These are phyloP conservation scores for Elsinoe batatas DNA, from an alignment of 2,329 filamentous ascomycete genomes.

Conservation along the genomic window DNA sequence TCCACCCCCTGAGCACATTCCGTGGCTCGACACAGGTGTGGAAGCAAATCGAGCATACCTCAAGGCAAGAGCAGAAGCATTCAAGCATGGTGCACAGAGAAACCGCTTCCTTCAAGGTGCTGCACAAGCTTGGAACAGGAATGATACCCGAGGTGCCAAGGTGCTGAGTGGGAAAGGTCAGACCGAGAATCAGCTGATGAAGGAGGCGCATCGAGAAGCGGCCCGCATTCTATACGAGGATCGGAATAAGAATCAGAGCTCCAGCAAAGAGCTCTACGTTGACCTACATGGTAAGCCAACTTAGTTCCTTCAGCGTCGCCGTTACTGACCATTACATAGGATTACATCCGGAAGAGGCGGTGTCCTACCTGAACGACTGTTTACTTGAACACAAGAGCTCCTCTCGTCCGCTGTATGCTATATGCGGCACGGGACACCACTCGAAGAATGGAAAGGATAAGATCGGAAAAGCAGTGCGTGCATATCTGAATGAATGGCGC, in stretches of 20 bases:
- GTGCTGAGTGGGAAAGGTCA: conserved; percentile 88
- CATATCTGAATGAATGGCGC: conserved; percentile 88
- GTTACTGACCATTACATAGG: conserved; percentile 31
- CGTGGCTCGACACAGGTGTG: conserved; percentile 91
- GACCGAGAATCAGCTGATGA: conserved; percentile 94
- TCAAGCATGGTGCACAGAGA: conserved; percentile 89
- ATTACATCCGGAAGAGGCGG: conserved; percentile 95
- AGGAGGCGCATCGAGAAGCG: conserved; percentile 90
- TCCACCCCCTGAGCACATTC: conserved; percentile 78
- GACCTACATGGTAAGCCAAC: conserved; percentile 62
- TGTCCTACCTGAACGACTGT: conserved; percentile 83
- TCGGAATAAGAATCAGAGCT: conserved; percentile 58
- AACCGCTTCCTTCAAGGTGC: conserved; percentile 97
- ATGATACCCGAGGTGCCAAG: conserved; percentile 91
- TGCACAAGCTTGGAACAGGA: conserved; percentile 96
- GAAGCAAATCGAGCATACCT: conserved; percentile 88
- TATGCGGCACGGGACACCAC: conserved; percentile 93
- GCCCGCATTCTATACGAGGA: conserved; percentile 87
- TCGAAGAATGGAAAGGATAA: conserved; percentile 99
- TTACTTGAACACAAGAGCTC: conserved; percentile 71
- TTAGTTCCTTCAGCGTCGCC: neutral
- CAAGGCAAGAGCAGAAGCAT: conserved; percentile 88
- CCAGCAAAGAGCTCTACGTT: conserved; percentile 70
- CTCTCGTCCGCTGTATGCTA: conserved; percentile 74
- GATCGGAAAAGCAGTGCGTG: conserved; percentile 84